phyloP scores from a whole-genome alignment of 2,329 filamentous ascomycete genomes.

The Septoria linicola region DNA sequence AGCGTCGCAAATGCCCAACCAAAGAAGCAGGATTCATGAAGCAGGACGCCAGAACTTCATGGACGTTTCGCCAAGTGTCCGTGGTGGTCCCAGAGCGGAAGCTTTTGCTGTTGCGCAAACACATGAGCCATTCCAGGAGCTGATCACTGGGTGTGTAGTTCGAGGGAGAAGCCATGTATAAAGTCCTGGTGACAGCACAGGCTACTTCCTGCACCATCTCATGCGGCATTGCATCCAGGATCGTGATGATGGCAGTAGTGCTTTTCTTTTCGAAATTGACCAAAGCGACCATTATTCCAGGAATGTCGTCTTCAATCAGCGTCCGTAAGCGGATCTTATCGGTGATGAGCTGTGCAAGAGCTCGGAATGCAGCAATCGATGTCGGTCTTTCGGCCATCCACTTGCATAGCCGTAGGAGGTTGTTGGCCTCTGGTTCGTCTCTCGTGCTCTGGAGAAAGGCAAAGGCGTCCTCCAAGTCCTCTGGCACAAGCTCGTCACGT shows the following conservation, averaged over 20 bases:
- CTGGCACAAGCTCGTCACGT: too few relatives aligned
- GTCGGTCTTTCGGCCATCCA: constrained; percentile 22
- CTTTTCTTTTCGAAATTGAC: background rate
- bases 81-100: background rate
- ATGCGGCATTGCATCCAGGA: constrained; percentile 18
- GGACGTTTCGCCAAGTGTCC: constrained; percentile 9
- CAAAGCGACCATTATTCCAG: constrained; percentile 8
- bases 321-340: constrained; percentile 28
- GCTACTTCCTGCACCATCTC: constrained; percentile 2
- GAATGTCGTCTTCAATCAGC: constrained; percentile 14
- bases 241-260: background rate
- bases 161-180: background rate
- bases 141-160: background rate
- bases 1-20: constrained; percentile 8
- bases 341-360: constrained; percentile 12
- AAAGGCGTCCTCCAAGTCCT: constrained; percentile 14
- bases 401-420: constrained; percentile 22
- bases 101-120: background rate
- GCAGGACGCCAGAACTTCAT: constrained; percentile 12
- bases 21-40: constrained; percentile 6
- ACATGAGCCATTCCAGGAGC: constrained; percentile 13
- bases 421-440: constrained; percentile 30
- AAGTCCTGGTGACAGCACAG: background rate
- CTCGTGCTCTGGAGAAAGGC: constrained; percentile 27
- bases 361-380: background rate